Conservation (phyloP, 1,284 basidiomycete species). For the Ceratobasidium sp. region DNA sequence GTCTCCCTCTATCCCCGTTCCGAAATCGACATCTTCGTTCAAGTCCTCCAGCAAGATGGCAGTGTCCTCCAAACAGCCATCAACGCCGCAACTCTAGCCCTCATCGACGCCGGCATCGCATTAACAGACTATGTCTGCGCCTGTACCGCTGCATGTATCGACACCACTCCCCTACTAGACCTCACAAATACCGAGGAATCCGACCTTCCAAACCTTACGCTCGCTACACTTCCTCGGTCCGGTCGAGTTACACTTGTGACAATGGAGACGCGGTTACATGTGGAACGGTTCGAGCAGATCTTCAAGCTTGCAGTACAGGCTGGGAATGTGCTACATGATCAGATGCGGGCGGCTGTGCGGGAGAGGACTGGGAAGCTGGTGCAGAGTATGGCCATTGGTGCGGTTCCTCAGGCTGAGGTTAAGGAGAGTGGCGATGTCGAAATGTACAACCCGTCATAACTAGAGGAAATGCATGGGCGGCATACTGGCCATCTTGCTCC, state of each 20-base stretch:
- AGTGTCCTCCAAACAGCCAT: constrained; percentile 90
- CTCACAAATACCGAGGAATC: constrained; percentile 89
- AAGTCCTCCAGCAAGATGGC: constrained; percentile 93
- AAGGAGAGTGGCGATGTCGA: constrained; percentile 28
- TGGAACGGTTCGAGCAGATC: constrained; percentile 92
- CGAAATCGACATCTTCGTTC: constrained; percentile 92
- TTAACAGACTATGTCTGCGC: constrained; percentile 91
- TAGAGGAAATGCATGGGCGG: too few species aligned
- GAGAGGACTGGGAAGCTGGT: constrained; percentile 72
- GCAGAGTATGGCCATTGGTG: constrained; percentile 30
- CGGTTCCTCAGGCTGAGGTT: constrained; percentile 10
- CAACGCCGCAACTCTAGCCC: constrained; percentile 93
- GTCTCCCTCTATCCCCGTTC: constrained; percentile 91
- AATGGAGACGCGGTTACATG: constrained; percentile 94
- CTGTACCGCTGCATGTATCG: constrained; percentile 81
- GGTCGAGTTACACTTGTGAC: constrained; percentile 87
- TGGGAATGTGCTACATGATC: constrained; percentile 78
- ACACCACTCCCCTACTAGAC: constrained; percentile 83
- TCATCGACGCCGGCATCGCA: constrained; percentile 90
- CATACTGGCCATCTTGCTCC: too few species aligned
- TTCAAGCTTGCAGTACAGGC: constrained; percentile 83
- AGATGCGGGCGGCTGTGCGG: constrained; percentile 83
- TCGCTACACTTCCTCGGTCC: constrained; percentile 87
- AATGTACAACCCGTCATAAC: constrained; percentile 33
- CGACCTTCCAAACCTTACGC: constrained; percentile 87